These are phyloP conservation scores for Aureobasidium sp. DNA, from an alignment of 2,329 filamentous ascomycete species.

Conservation along the genomic window DNA sequence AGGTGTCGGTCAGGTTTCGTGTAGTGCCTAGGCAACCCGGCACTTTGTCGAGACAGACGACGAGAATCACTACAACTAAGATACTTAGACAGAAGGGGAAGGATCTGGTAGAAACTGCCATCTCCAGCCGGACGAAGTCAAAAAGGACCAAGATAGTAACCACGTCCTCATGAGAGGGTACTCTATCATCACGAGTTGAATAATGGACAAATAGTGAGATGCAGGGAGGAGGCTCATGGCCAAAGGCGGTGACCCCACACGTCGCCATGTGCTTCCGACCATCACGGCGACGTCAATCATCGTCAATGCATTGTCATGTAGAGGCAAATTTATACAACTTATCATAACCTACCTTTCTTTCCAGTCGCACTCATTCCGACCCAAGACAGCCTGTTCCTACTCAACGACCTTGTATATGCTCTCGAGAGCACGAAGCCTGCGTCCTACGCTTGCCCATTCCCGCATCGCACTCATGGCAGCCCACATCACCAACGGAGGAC, in stretches of 20 bases:
- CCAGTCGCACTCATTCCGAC: too few species aligned
- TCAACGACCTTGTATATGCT: constrained; percentile 4
- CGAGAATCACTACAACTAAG: not conserved
- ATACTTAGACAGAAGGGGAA: not conserved
- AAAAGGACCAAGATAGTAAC: not conserved
- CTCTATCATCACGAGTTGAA: not conserved
- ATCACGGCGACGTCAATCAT: not conserved
- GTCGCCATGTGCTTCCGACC: not conserved
- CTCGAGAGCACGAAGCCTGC: constrained; percentile 8
- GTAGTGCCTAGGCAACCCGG: not conserved
- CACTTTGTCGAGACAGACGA: not conserved
- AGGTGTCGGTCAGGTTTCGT: not conserved
- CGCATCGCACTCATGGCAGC: constrained; percentile 40
- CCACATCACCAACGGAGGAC: constrained; percentile 29
- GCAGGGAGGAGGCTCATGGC: not conserved
- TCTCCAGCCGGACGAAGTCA: not conserved
- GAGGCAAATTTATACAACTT: not conserved
- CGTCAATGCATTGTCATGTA: not conserved
- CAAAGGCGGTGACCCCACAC: constrained; percentile 12
- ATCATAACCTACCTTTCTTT: not conserved
- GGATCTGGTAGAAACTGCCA: not conserved
- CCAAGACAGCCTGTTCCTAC: not conserved
- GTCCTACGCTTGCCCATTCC: constrained; percentile 3
- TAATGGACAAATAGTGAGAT: not conserved
- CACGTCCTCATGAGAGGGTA: not conserved